phyloP scores from a whole-genome alignment of 345 rosid genomes.

The Populus simonii region DNA sequence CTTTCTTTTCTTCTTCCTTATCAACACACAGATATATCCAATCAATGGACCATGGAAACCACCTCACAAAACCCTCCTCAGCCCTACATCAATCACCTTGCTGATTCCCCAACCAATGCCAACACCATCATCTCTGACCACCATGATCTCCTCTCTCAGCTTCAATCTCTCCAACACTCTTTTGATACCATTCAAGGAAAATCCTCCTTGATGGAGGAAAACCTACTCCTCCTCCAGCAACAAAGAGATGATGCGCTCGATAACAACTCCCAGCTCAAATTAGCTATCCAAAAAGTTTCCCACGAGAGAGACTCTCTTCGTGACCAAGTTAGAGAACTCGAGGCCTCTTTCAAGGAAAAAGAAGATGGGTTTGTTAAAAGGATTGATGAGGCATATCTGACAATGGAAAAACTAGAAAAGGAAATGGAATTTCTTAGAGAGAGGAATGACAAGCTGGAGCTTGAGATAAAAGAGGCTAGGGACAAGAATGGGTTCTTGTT shows the following conservation, averaged over 20 bases:
- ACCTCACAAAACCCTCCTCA: slow-evolving; percentile 14
- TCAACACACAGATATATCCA: background rate
- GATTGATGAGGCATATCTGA: slow-evolving; percentile 29
- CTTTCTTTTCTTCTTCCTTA: background rate
- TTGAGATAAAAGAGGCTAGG: slow-evolving; percentile 25
- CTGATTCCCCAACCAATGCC: slow-evolving; percentile 14
- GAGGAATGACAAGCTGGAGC: slow-evolving; percentile 41
- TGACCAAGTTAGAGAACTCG: slow-evolving; percentile 23
- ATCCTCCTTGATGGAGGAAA: slow-evolving; percentile 37
- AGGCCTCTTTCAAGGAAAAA: slow-evolving; percentile 27
- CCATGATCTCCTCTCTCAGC: slow-evolving; percentile 30
- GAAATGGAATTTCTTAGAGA: slow-evolving; percentile 36
- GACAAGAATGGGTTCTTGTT: slow-evolving; percentile 24
- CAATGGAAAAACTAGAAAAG: slow-evolving; percentile 32
- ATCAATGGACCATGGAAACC: slow-evolving; percentile 47
- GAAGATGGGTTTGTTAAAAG: slow-evolving; percentile 30
- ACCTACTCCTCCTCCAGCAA: slow-evolving; percentile 16
- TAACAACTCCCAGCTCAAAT: slow-evolving; percentile 22
- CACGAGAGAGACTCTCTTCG: slow-evolving; percentile 44
- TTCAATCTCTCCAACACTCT: slow-evolving; percentile 38
- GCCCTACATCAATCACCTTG: slow-evolving; percentile 16
- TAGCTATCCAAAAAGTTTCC: slow-evolving; percentile 25
- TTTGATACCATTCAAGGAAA: slow-evolving; percentile 27
- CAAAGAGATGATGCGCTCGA: slow-evolving; percentile 44
- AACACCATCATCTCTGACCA: slow-evolving; percentile 7